Conservation (phyloP, 1,139 yeast genomes). For the Pichia sp. region DNA sequence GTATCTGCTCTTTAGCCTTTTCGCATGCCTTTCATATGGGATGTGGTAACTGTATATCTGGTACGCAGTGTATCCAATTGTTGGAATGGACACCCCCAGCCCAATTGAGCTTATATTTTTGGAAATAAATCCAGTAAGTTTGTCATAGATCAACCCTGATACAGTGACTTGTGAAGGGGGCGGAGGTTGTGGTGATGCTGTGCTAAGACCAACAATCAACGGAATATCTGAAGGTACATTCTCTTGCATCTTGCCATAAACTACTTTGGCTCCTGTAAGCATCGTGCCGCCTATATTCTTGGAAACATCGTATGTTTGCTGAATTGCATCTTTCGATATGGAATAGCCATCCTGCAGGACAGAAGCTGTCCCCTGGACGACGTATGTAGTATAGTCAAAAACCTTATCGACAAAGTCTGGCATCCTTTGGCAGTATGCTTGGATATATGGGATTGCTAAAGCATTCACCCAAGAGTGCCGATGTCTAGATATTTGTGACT, state of each 20-base stretch:
- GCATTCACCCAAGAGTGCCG: too few relatives aligned
- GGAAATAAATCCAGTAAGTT: background rate
- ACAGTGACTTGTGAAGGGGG: conserved; percentile 5
- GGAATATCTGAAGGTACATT: background rate
- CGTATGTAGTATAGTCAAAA: conserved; percentile 15
- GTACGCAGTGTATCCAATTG: conserved; percentile 11
- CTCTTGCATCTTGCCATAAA: conserved; percentile 7
- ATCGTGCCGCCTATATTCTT: conserved; percentile 9
- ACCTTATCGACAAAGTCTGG: conserved; percentile 23
- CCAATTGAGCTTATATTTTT: conserved; percentile 12
- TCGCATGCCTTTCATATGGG: conserved; percentile 47
- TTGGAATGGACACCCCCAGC: conserved; percentile 9
- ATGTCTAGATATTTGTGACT: too few relatives aligned
- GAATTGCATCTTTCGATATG: conserved; percentile 11
- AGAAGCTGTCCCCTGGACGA: conserved; percentile 8
- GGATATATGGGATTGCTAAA: too few relatives aligned
- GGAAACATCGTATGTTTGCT: conserved; percentile 11
- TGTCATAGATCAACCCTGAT: conserved; percentile 1
- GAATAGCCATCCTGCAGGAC: conserved; percentile 9
- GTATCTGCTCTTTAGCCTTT: conserved; percentile 8
- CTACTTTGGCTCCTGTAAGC: conserved; percentile 2
- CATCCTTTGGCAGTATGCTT: conserved; percentile 10
- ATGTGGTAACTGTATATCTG: conserved; percentile 11
- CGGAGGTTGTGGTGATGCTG: background rate
- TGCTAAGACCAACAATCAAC: background rate